Conservation (phyloP, 768 basidiomycete genomes). For the Chalciporus sphaerocephalus region DNA sequence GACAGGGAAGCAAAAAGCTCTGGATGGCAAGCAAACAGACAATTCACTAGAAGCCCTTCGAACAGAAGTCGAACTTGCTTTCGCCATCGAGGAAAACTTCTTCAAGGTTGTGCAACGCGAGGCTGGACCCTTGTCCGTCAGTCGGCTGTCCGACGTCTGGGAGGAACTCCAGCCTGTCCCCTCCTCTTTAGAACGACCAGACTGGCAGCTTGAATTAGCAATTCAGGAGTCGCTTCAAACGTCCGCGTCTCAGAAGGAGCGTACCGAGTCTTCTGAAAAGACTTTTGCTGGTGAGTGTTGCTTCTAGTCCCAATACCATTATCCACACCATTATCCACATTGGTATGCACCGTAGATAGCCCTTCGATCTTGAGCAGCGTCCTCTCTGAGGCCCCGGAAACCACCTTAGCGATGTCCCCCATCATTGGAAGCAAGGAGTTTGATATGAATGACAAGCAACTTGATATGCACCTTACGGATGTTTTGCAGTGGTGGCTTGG, state of each 20-base stretch:
- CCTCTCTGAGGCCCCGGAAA: neutral
- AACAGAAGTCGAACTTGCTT: conserved; percentile 43
- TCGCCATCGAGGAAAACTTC: conserved; percentile 47
- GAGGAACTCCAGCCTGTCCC: conserved; percentile 10
- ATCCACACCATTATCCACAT: no score
- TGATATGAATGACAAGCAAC: conserved; percentile 43
- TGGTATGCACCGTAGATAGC: conserved; percentile 10
- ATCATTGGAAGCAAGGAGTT: conserved; percentile 70
- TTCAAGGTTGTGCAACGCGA: conserved; percentile 16
- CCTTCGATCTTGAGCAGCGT: neutral
- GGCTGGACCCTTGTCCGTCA: conserved; percentile 3
- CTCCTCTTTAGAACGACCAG: conserved; percentile 4
- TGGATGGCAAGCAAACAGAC: conserved; percentile 4
- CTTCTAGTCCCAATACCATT: neutral
- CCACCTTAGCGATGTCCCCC: conserved; percentile 17
- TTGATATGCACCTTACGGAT: conserved; percentile 51
- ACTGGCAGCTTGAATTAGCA: conserved; percentile 28
- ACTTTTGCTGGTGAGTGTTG: conserved; percentile 9
- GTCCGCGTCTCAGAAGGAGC: conserved; percentile 9
- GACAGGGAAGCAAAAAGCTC: conserved; percentile 6
- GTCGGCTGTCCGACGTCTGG: conserved; percentile 3
- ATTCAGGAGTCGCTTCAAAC: conserved; percentile 27
- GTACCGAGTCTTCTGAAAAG: neutral
- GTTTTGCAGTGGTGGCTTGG: conserved; percentile 78
- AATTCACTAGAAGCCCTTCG: conserved; percentile 16